phyloP scores from a whole-genome alignment of 2,329 filamentous ascomycete species.

The Pseudogymnoascus sp. region DNA sequence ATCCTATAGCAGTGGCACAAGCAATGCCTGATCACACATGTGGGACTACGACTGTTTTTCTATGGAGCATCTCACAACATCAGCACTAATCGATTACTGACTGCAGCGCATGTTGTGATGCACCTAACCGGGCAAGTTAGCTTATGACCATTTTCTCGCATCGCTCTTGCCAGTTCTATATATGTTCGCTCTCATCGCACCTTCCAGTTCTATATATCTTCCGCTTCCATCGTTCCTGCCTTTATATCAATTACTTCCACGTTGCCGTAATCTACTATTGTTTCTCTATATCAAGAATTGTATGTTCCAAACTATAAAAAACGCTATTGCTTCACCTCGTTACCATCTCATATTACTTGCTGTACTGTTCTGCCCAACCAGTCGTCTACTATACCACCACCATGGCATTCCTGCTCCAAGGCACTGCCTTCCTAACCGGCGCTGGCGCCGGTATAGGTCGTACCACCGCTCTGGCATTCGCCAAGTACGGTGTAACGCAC shows the following conservation, averaged over 20 bases:
- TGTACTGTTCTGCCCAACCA: not conserved
- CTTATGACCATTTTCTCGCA: not conserved
- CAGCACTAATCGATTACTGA: too few relatives aligned
- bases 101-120: not conserved
- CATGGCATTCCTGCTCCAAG: constrained; percentile 37
- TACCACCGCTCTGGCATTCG: constrained; percentile 39
- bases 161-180: not conserved
- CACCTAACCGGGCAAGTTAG: too few relatives aligned
- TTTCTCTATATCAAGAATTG: not conserved
- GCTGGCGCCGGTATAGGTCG: constrained; percentile 43
- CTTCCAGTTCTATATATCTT: not conserved
- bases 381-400: not conserved
- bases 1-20: not conserved
- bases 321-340: not conserved
- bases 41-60: not conserved
- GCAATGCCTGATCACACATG: not conserved
- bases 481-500: constrained; percentile 39
- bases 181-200: not conserved
- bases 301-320: not conserved
- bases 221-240: not conserved
- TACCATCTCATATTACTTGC: not conserved
- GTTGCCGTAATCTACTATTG: not conserved
- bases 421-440: constrained; percentile 43
- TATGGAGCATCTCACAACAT: not conserved
- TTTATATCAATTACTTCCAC: not conserved